Evolutionary conservation across 441 rosid species (phyloP).

Genomic region (Brassica balearica): DNA sequence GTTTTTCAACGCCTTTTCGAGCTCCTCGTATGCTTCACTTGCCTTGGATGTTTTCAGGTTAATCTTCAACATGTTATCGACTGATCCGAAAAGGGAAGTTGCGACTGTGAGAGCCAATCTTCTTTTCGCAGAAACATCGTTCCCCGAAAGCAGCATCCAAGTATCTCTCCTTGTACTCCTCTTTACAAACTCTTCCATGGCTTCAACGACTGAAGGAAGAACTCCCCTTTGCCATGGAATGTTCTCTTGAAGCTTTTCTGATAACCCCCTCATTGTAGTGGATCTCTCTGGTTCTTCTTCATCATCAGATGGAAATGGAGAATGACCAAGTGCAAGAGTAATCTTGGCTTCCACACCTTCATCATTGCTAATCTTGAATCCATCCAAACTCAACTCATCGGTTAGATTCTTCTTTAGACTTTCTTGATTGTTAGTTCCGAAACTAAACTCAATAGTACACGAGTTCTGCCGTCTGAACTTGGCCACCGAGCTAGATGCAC

Average conservation of each 20-base stretch:
- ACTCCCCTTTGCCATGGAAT: slow-evolving; percentile 77
- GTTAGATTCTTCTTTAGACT: slow-evolving; percentile 46
- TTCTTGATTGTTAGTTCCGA: slow-evolving; percentile 44
- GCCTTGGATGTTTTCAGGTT: slow-evolving; percentile 43
- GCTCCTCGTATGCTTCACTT: slow-evolving; percentile 45
- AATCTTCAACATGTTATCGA: slow-evolving; percentile 53
- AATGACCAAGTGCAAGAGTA: slow-evolving; percentile 76
- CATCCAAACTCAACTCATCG: slow-evolving; percentile 64
- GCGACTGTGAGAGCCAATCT: slow-evolving; percentile 77
- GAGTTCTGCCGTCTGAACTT: slow-evolving; percentile 78
- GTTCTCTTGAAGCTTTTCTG: slow-evolving; percentile 59
- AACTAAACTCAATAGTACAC: slow-evolving; percentile 71
- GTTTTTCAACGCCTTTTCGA: slow-evolving; percentile 41
- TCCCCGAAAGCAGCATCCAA: slow-evolving; percentile 76
- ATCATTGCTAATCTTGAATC: slow-evolving; percentile 52
- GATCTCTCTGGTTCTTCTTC: slow-evolving; percentile 39
- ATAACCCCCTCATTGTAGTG: slow-evolving; percentile 37
- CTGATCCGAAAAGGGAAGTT: slow-evolving; percentile 61
- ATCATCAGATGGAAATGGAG: slow-evolving; percentile 49
- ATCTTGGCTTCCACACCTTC: slow-evolving; percentile 69
- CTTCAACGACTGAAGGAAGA: slow-evolving; percentile 60
- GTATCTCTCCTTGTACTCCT: slow-evolving; percentile 42
- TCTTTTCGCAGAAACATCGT: slow-evolving; percentile 71
- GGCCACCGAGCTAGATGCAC: slow-evolving; percentile 53
- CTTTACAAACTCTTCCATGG: slow-evolving; percentile 48